Base-by-base conservation (phyloP, 2,329 filamentous ascomycete genomes). In the Alternaria dauci region DNA sequence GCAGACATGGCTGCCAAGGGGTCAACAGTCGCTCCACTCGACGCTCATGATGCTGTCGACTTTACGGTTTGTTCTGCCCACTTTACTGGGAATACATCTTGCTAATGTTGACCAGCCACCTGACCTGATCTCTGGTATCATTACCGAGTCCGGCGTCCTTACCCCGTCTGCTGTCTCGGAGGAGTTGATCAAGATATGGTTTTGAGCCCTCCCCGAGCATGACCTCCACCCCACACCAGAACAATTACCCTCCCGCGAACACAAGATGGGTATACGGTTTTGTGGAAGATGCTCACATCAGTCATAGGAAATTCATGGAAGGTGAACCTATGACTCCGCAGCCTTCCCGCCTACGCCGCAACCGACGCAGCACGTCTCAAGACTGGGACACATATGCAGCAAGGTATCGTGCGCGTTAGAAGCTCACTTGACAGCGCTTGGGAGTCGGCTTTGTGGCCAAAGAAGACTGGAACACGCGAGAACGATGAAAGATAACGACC, bases 101-200 rank as follows among this genome's bases (percentile, higher is more conserved):
- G 30, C 65, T 70, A 52, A 71, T 12, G 47, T 5, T 44, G 32
- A 38, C n/a, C 36, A 91, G 83, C 89, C 90, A 7, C 89, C 89
- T 2, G 84, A 88, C 48, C 78, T 91, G 34, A 89, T 93, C 63
- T 88, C 88, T 9, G 89, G 89, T 30, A 87, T 93, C 68, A 90
- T 93, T 68, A 93, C 91, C 1, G 91, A 94, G 76, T 88, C 88
- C 52, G 91, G 91, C 46, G 87, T 92, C 50, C 84, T 91, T 66
- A 86, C 89, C 43, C 89, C 90, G 0, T 88, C 86, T 58, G 89
- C 89, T 26, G 89, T 91, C 34, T 88, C 88, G 59, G 89, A 91
- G 71, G 87, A 91, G 76, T 80, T 92, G 44, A 89, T 91, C 68
- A 87, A 88, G 74, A 89, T 89, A 55, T 84, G 82, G 82, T 78